Conservation (phyloP, 306 rosid species). For the Acacia acuminata region DNA sequence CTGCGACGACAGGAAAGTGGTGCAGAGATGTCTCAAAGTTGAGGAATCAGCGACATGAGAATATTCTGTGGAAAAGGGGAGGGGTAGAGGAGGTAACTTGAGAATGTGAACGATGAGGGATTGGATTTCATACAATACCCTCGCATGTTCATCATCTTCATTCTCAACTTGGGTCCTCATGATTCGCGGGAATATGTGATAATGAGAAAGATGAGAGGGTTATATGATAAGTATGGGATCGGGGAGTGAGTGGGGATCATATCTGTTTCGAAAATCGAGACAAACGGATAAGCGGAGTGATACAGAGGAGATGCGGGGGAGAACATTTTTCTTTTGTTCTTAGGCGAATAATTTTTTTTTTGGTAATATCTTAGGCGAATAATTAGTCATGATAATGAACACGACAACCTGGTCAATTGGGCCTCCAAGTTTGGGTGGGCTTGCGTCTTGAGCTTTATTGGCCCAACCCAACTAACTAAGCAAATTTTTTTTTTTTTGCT, state of each 20-base stretch:
- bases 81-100: slow-evolving; percentile 34
- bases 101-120: slow-evolving; percentile 42
- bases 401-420: not conserved
- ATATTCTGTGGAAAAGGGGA: slow-evolving; percentile 2
- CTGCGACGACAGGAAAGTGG: not conserved
- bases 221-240: not conserved
- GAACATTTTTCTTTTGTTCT: not conserved
- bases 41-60: not conserved
- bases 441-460: not conserved
- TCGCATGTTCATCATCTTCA: slow-evolving; percentile 27
- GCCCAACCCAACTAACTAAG: not conserved
- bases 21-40: slow-evolving; percentile 23
- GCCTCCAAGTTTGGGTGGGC: not conserved
- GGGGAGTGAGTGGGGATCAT: not conserved
- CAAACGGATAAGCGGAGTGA: not conserved
- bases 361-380: too few relatives aligned
- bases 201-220: not conserved
- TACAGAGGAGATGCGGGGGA: not conserved
- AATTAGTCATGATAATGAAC: not conserved
- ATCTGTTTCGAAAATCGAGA: not conserved
- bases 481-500: too few relatives aligned
- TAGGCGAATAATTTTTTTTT: too few relatives aligned
- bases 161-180: slow-evolving; percentile 25
- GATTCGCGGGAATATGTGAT: not conserved
- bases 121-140: slow-evolving; percentile 38